A percentile compares a stretch with the other conserved stretches of the same genome.
Evolutionary conservation across 2,329 filamentous ascomycete species (phyloP).

Genomic region (Cercospora berteroae): DNA sequence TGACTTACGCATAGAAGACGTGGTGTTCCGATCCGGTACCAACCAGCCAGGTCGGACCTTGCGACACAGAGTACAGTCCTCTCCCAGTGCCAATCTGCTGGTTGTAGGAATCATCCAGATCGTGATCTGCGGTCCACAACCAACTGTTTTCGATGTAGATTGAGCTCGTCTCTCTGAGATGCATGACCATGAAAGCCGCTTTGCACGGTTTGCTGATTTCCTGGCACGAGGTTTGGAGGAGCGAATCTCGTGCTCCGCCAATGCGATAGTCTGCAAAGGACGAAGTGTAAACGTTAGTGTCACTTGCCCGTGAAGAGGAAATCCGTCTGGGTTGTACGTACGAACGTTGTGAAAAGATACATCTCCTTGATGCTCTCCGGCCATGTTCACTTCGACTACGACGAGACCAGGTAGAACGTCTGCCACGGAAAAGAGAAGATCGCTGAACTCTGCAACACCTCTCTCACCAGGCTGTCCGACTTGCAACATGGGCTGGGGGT

Average conservation of each 20-base stretch:
- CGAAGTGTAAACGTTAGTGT: not conserved
- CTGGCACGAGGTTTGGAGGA: constrained; percentile 42
- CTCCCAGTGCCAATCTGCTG: constrained; percentile 46
- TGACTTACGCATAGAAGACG: constrained; percentile 46
- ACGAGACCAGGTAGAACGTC: constrained; percentile 47
- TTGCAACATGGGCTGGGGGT: constrained; percentile 51
- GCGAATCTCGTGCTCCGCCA: constrained; percentile 38
- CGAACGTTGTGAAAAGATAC: constrained; percentile 44
- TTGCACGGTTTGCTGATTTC: constrained; percentile 37
- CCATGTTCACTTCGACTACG: constrained; percentile 53
- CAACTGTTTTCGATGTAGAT: constrained; percentile 56
- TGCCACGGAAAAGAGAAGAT: constrained; percentile 53
- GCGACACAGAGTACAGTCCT: constrained; percentile 40
- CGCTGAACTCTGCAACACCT: constrained; percentile 52
- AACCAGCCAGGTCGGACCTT: constrained; percentile 51
- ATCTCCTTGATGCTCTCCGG: constrained; percentile 47
- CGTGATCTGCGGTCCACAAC: constrained; percentile 53
- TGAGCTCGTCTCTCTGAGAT: constrained; percentile 47
- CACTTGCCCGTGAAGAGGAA: not conserved
- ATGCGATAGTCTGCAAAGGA: constrained; percentile 35
- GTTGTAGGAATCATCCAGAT: constrained; percentile 44
- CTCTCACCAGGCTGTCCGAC: constrained; percentile 54
- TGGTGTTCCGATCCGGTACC: constrained; percentile 55
- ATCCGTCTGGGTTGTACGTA: not conserved
- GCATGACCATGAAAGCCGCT: constrained; percentile 43